Evolutionary conservation across 2,329 filamentous ascomycete species (phyloP).

Genomic region (Colletotrichum sublineola): DNA sequence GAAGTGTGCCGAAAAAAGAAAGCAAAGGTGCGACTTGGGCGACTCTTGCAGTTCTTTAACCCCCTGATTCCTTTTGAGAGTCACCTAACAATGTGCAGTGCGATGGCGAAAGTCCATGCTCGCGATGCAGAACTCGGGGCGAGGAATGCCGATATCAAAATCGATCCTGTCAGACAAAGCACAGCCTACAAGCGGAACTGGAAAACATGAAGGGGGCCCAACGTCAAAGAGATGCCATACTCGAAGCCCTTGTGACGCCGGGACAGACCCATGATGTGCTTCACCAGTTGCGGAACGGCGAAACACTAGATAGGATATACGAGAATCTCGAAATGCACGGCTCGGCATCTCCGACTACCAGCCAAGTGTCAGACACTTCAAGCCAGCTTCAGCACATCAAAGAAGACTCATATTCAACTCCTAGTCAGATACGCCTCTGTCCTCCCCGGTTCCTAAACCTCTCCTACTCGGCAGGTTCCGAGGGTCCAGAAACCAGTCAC

Average conservation of each 20-base stretch:
- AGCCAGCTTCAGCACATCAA: not conserved
- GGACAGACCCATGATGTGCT: not conserved
- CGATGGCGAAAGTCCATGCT: slow-evolving; percentile 28
- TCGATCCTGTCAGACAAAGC: slow-evolving; percentile 11
- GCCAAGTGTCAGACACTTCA: not conserved
- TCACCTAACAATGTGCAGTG: slow-evolving; percentile 9
- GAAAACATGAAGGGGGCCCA: not conserved
- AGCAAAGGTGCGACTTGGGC: not conserved
- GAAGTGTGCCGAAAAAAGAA: slow-evolving; percentile 18
- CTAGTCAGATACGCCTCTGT: not conserved
- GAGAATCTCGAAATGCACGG: not conserved
- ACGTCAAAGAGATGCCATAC: not conserved
- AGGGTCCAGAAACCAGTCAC: not conserved
- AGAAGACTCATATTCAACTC: not conserved
- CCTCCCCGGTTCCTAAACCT: not conserved
- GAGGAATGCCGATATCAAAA: slow-evolving; percentile 22
- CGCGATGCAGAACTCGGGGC: slow-evolving; percentile 3
- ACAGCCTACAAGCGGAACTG: slow-evolving; percentile 10
- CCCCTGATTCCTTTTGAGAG: rapidly evolving
- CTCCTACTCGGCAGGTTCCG: not conserved
- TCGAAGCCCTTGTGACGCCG: not conserved
- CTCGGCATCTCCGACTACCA: not conserved
- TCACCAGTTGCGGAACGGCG: not conserved
- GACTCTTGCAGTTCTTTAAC: not conserved
- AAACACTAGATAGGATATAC: not conserved